These are phyloP conservation scores for Colletotrichum costaricense DNA, from an alignment of 2,329 filamentous ascomycete species.

Conservation along the genomic window DNA sequence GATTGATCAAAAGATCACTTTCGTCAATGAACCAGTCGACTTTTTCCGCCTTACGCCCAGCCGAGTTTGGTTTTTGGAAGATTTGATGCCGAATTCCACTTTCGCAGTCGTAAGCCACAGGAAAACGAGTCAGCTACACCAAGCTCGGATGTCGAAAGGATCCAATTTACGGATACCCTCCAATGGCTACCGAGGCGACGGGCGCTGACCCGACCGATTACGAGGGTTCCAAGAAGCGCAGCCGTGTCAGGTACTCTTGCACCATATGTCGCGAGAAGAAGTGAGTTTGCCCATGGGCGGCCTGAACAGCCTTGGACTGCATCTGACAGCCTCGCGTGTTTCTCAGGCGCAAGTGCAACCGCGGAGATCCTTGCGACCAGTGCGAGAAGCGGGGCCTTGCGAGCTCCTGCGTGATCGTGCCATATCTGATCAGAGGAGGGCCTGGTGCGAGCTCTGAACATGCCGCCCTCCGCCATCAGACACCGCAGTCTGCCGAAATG, in stretches of 20 bases:
- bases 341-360: constrained; percentile 46
- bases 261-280: constrained; percentile 48
- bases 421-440: constrained; percentile 38
- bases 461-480: constrained; percentile 5
- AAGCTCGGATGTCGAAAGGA: not conserved
- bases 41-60: not conserved
- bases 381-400: constrained; percentile 45
- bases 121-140: not conserved
- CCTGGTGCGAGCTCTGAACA: constrained; percentile 34
- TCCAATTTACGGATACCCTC: not conserved
- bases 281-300: constrained; percentile 33
- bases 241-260: constrained; percentile 47
- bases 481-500: not conserved
- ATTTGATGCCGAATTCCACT: not conserved
- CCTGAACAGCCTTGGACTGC: not conserved
- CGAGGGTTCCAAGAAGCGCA: constrained; percentile 42
- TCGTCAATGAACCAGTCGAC: not conserved
- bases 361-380: constrained; percentile 45
- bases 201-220: constrained; percentile 51
- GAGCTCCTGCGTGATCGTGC: constrained; percentile 41
- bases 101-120: not conserved
- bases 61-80: not conserved
- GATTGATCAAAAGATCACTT: not conserved
- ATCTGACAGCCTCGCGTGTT: not conserved
- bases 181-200: constrained; percentile 37